Percentiles rank a stretch among this genome's conserved stretches.
phyloP scores from a whole-genome alignment of 768 basidiomycete genomes.

The Lentinula edodes region DNA sequence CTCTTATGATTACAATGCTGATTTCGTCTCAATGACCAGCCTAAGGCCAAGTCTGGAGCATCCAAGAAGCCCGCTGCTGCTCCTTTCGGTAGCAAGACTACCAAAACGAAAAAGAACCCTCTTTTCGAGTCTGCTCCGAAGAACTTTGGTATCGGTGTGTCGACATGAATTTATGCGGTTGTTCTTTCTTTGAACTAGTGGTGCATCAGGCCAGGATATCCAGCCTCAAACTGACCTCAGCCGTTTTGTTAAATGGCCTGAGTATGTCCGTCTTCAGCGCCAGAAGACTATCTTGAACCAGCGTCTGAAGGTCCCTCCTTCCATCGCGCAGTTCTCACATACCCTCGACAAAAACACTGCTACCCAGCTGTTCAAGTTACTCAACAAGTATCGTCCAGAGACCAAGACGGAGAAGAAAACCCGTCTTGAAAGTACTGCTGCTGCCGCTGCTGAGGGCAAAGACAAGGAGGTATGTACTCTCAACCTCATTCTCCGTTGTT shows the following conservation, averaged over 20 bases:
- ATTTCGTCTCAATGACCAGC: conserved; percentile 93
- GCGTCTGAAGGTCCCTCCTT: conserved; percentile 96
- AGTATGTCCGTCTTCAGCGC: conserved; percentile 96
- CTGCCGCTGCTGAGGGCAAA: conserved; percentile 78
- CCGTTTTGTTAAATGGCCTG: conserved; percentile 60
- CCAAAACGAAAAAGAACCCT: conserved; percentile 87
- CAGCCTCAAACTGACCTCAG: conserved; percentile 87
- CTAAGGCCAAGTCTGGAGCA: conserved; percentile 64
- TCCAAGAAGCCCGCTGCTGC: conserved; percentile 85
- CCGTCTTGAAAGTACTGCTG: conserved; percentile 75
- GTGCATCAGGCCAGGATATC: conserved; percentile 80
- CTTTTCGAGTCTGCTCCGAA: conserved; percentile 82
- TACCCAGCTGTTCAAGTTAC: conserved; percentile 93
- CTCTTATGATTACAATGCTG: conserved; percentile 23
- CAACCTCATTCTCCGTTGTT: background rate
- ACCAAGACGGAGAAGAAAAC: conserved; percentile 96
- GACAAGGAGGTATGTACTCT: conserved; percentile 38
- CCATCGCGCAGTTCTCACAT: conserved; percentile 94
- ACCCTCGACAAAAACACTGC: conserved; percentile 99
- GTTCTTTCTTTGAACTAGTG: background rate
- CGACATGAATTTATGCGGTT: background rate
- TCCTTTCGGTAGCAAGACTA: conserved; percentile 71
- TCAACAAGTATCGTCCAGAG: conserved; percentile 95
- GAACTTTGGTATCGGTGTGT: conserved; percentile 93
- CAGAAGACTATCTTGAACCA: conserved; percentile 99